Percentiles rank a stretch among this genome's conserved stretches.
Evolutionary conservation across 176 grass and related monocot species (phyloP).

Genomic region (Secale cereale): DNA sequence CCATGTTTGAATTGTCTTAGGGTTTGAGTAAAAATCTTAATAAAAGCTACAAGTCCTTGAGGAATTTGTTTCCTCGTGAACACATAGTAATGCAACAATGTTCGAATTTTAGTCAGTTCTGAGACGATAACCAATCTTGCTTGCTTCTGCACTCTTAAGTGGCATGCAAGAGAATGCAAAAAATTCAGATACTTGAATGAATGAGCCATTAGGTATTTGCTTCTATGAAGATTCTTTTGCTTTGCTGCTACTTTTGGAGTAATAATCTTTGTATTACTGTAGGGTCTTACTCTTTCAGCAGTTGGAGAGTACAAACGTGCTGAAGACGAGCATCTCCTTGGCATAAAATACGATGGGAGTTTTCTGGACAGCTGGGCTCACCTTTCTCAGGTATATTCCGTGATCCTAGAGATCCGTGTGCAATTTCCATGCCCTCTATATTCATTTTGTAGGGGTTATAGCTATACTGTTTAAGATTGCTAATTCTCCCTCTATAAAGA

Average conservation of each 20-base stretch:
- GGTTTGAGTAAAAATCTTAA: constrained; percentile 23
- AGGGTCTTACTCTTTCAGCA: constrained; percentile 92
- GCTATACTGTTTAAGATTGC: background rate
- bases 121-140: background rate
- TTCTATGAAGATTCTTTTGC: constrained; percentile 15
- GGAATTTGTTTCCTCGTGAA: constrained; percentile 7
- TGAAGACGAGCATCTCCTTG: constrained; percentile 87
- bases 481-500: background rate
- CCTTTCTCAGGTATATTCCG: constrained; percentile 79
- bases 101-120: background rate
- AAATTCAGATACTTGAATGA: background rate
- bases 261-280: constrained; percentile 27
- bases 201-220: background rate
- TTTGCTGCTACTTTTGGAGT: constrained; percentile 12
- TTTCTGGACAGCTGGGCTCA: constrained; percentile 94
- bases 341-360: constrained; percentile 75
- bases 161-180: background rate
- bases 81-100: background rate
- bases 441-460: constrained; percentile 8
- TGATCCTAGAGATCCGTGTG: constrained; percentile 10
- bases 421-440: constrained; percentile 16
- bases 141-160: constrained; percentile 18
- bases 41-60: background rate
- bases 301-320: constrained; percentile 74
- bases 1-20: constrained; percentile 8